Base-by-base conservation (phyloP, 1,284 basidiomycete genomes). In the Vanrija humicola region DNA sequence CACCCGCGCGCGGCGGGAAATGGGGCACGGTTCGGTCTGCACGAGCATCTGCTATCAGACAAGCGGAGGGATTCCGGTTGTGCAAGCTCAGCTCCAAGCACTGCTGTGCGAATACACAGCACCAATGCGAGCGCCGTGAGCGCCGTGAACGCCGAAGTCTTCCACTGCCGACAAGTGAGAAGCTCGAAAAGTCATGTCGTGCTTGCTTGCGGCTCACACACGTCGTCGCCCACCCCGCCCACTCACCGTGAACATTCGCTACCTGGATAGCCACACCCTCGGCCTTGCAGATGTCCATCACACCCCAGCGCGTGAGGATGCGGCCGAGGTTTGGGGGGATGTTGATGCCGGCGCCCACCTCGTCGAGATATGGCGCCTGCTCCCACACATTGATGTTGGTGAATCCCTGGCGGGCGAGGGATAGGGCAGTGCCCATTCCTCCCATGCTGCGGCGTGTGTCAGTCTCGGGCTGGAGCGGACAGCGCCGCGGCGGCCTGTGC, bases 261-360 rank as follows among this genome's bases (percentile, higher is more conserved):
- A 62, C 56, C 25, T 67, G 56, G 6, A 75, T 58, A 1, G 67
- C 59, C 3, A 74, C 72, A 0, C 62, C 68, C 54, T 74, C 72
- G 9, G 55, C 53, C 47, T 52, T 56, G 42, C 55, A 57, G 19
- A 62, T 63, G 18, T 72, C 60, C 21, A 70, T 54, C 8, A 71
- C 65, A 10, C 64, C 66, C 59, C 63, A 68, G 3, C 56, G 51
- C 26, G 64, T 60, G 21, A 74, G 59, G 19, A 73, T 56, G 2
- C 70, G 56, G 0, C 64, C 57, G 3, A 73, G 60, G 45, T 74
- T 74, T 15, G 72, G 72, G 0, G 69, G 63, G 25, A 71, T 63
- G 54, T 70, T 70, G 60, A 72, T 74, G 12, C 72, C 70, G 0
- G 69, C 72, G 14, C 72, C 72, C 3, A 74, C 70, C 43, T 73